Base-by-base conservation (phyloP, 2,329 filamentous ascomycete species). In the Aureobasidium zeae region DNA sequence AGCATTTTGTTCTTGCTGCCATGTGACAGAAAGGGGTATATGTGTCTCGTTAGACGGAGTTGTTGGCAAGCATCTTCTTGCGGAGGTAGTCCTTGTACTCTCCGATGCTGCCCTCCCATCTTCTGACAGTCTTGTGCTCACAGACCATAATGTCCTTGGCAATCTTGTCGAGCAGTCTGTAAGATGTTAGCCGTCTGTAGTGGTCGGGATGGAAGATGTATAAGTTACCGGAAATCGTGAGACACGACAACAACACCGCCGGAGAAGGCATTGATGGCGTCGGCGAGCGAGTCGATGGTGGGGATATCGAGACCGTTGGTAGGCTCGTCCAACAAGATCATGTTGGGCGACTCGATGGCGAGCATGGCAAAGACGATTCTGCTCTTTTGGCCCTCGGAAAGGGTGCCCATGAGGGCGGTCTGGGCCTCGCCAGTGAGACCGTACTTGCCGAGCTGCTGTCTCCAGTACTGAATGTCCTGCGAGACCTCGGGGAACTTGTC, bases 91-190 rank as follows among this genome's bases (percentile, higher is more conserved):
- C 85, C 85, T 98, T 98, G 85, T 98, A 98, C 48, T 87, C 81
- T 55, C 81, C 82, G 60, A 98, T 98, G 52, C 69, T 71, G 57
- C 89, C 89, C 51, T 89, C 81, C 91, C 91, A 98, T 58, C 78
- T 70, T 57, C 76, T 80, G 56, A 96, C 87, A 11, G 87, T 88
- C 76, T 88, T 87, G 79, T 98, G 87, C 72, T 98, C 91, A 69
- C 93, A 98, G 45, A 98, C 91, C 70, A 98, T 80, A 67, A 98
- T 98, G 67, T 98, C 86, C 77, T 98, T 98, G 57, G 91, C 91
- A 65, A 98, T 96, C 76, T 94, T 95, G 78, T 98, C 91, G 53
- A 98, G 80, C 59, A 98, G 74, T 74, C 89, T 93, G 56, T 37
- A 32, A 24, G 36, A 22, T 20, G 54, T 71, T 57, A 69, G 66